These are phyloP conservation scores for Persicaria tinctoria DNA, from an alignment of 148 eudicot species.

Conservation along the genomic window DNA sequence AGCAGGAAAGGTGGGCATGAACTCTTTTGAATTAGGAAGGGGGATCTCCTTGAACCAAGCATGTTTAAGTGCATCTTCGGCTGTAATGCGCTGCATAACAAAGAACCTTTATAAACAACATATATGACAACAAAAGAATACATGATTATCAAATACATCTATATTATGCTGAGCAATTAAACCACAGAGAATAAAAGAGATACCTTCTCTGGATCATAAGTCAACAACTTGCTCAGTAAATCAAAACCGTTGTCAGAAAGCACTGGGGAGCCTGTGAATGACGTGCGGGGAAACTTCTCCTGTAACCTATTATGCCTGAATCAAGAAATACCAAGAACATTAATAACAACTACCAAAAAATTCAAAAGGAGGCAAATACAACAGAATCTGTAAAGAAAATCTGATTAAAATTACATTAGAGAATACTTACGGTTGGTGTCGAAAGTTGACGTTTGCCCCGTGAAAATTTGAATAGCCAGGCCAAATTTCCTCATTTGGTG, in stretches of 20 bases:
- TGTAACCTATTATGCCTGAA: constrained; percentile 40
- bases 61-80: constrained; percentile 49
- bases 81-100: constrained; percentile 47
- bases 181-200: background rate
- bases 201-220: constrained; percentile 54
- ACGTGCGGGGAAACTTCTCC: constrained; percentile 44
- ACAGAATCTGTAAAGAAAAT: background rate
- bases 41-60: constrained; percentile 51
- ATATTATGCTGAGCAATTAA: background rate
- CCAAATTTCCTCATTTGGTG: constrained; percentile 70
- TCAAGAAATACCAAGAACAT: background rate
- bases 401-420: background rate
- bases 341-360: background rate
- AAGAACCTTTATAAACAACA: background rate
- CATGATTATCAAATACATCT: background rate
- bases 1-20: constrained; percentile 30
- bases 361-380: background rate
- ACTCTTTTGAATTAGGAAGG: constrained; percentile 32
- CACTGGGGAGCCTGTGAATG: constrained; percentile 49
- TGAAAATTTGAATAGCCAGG: constrained; percentile 61
- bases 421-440: constrained; percentile 50
- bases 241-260: constrained; percentile 56
- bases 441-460: constrained; percentile 44
- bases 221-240: constrained; percentile 49
- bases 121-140: background rate